Evolutionary conservation across 805 yeast species (phyloP).

Genomic region (Wickerhamomyces hampshirensis): DNA sequence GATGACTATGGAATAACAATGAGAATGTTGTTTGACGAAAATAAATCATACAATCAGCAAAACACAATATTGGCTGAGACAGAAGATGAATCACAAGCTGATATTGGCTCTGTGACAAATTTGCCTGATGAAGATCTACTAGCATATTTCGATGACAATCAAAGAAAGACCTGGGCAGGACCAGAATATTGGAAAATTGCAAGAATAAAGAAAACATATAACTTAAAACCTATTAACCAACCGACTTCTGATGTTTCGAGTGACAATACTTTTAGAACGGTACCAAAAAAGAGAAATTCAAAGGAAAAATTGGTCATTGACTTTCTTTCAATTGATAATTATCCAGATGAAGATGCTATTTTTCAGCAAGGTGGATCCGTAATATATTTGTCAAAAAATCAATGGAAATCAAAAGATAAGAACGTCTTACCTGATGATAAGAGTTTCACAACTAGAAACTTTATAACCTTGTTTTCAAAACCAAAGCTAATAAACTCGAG

Average conservation of each 20-base stretch:
- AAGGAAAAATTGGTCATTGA: slow-evolving; percentile 38
- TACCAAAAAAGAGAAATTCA: slow-evolving; percentile 13
- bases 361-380: slow-evolving; percentile 29
- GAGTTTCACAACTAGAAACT: slow-evolving; percentile 63
- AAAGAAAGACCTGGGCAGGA: slow-evolving; percentile 80
- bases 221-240: slow-evolving; percentile 4
- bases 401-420: slow-evolving; percentile 36
- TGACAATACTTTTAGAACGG: slow-evolving; percentile 1
- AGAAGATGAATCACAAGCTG: slow-evolving; percentile 17
- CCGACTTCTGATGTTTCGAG: background rate
- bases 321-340: slow-evolving; percentile 30
- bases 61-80: slow-evolving; percentile 8
- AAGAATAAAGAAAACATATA: slow-evolving; percentile 40
- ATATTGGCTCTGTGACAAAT: slow-evolving; percentile 17
- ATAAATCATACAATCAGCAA: slow-evolving; percentile 15
- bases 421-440: slow-evolving; percentile 68
- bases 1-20: slow-evolving; percentile 25
- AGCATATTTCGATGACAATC: slow-evolving; percentile 74
- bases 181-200: slow-evolving; percentile 88
- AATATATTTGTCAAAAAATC: slow-evolving; percentile 36
- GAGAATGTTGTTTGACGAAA: slow-evolving; percentile 20
- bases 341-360: slow-evolving; percentile 32
- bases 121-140: slow-evolving; percentile 56
- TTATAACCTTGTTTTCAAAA: slow-evolving; percentile 64
- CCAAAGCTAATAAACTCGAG: slow-evolving; percentile 45